phyloP scores from a whole-genome alignment of 116 monocot species.

The Zostera marina region DNA sequence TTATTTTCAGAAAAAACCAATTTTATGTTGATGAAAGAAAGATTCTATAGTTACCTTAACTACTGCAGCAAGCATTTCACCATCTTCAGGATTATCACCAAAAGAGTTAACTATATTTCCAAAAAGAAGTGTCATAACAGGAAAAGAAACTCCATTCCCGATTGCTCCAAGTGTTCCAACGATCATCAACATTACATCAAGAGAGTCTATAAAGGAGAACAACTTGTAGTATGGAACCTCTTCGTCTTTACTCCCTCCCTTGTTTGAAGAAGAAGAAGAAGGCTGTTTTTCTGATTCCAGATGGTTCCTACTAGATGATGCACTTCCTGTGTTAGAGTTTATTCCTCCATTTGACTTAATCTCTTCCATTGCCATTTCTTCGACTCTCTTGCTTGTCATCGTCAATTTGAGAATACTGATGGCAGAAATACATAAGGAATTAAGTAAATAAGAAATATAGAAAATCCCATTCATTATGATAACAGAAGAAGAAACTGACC shows the following conservation, averaged over 20 bases:
- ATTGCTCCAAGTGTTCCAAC: conserved; percentile 21
- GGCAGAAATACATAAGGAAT: too few relatives aligned
- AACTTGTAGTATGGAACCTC: conserved; percentile 11
- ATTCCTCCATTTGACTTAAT: background rate
- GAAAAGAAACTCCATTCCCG: conserved; percentile 23
- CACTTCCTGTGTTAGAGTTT: background rate
- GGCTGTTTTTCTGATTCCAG: background rate
- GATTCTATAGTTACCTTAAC: conserved; percentile 10
- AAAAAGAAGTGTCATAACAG: conserved; percentile 20
- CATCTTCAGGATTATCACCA: conserved; percentile 1
- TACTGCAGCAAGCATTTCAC: conserved; percentile 11
- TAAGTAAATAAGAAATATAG: too few relatives aligned
- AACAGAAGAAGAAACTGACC: too few relatives aligned
- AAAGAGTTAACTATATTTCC: conserved; percentile 20
- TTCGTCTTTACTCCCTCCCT: background rate
- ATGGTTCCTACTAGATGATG: background rate
- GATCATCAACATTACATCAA: conserved; percentile 24
- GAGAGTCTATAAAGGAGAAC: conserved; percentile 31
- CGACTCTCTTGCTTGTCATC: background rate
- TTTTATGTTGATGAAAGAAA: background rate
- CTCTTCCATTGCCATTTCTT: background rate
- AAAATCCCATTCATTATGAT: too few relatives aligned
- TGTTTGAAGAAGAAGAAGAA: background rate
- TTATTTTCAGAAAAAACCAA: background rate
- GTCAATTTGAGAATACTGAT: too few relatives aligned